A percentile compares a stretch with the other conserved stretches of the same genome.
These are phyloP conservation scores for Salix arbutifolia DNA, from an alignment of 345 rosid genomes.

Conservation along the genomic window DNA sequence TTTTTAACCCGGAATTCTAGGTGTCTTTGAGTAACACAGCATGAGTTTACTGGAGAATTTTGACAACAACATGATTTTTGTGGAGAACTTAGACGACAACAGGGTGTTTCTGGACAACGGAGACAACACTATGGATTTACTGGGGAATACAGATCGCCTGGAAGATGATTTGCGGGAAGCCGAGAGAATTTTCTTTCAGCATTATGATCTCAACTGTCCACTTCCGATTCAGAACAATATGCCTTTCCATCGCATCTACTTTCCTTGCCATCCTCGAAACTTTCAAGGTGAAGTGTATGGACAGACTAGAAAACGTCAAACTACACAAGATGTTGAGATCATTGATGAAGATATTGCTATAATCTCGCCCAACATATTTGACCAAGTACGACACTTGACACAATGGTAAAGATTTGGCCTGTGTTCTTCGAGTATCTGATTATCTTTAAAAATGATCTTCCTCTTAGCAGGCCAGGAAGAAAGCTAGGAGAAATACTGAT, in stretches of 20 bases:
- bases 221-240: not conserved
- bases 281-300: not conserved
- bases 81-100: not conserved
- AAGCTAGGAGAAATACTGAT: not conserved
- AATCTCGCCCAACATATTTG: not conserved
- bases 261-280: not conserved
- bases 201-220: not conserved
- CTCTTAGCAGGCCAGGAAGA: conserved; percentile 2
- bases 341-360: not conserved
- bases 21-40: not conserved
- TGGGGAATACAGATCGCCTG: not conserved
- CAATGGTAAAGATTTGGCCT: not conserved
- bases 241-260: not conserved
- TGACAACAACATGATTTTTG: not conserved
- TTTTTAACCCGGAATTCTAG: not conserved
- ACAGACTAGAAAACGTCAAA: not conserved
- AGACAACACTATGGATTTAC: not conserved
- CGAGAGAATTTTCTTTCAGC: not conserved
- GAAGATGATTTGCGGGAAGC: not conserved
- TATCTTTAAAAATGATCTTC: not conserved
- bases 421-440: not conserved
- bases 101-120: not conserved
- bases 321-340: not conserved
- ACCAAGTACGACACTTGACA: not conserved
- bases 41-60: not conserved